A percentile compares a stretch with the other conserved stretches of the same genome.
phyloP scores from a whole-genome alignment of 208 protist species.

The Phytomonas sp. region DNA sequence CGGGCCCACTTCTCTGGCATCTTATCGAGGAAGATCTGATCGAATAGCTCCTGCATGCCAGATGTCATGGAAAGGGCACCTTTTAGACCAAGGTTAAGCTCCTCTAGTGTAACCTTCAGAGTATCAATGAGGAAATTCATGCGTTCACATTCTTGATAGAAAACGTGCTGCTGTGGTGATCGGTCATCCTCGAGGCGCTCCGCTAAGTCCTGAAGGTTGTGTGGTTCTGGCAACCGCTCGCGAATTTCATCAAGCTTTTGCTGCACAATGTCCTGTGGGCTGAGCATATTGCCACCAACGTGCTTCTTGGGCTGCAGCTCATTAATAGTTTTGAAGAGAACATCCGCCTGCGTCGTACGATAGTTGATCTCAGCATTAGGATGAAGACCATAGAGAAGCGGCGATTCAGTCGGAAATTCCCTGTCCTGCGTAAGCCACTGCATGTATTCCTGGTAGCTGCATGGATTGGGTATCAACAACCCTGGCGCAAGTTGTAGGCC shows the following conservation, averaged over 20 bases:
- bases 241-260: conserved; percentile 91
- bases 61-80: conserved; percentile 92
- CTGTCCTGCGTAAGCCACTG: conserved; percentile 88
- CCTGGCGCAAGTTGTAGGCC: conserved; percentile 92
- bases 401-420: conserved; percentile 93
- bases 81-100: conserved; percentile 96
- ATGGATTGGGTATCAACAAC: conserved; percentile 71
- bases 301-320: conserved; percentile 94
- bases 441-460: conserved; percentile 93
- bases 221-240: conserved; percentile 83
- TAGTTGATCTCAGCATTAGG: conserved; percentile 99
- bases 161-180: conserved; percentile 96
- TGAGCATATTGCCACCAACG: conserved; percentile 75
- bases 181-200: conserved; percentile 94
- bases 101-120: conserved; percentile 89
- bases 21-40: conserved; percentile 88
- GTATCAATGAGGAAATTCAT: conserved; percentile 95
- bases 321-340: conserved; percentile 95
- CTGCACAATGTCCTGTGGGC: conserved; percentile 87
- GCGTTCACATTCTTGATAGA: conserved; percentile 97
- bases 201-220: conserved; percentile 89
- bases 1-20: conserved; percentile 93
- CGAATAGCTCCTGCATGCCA: conserved; percentile 90
- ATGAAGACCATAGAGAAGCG: conserved; percentile 96
- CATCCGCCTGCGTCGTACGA: conserved; percentile 92